Percentiles rank a stretch among this genome's conserved stretches.
Evolutionary conservation across 495 filamentous ascomycete genomes (phyloP).

Genomic region (Xylaria grammica): DNA sequence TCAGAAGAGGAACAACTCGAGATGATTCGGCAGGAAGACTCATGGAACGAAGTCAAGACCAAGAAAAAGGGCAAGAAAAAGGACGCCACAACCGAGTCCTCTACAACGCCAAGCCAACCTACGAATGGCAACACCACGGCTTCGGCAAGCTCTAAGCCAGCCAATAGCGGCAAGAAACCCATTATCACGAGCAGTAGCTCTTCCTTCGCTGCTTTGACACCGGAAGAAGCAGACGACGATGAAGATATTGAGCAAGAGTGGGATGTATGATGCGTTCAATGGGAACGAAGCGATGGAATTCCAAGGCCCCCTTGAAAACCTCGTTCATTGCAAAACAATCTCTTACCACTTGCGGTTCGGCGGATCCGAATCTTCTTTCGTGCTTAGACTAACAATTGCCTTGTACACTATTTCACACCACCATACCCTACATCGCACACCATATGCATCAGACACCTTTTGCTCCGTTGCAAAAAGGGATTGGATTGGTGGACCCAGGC

Average conservation of each 20-base stretch:
- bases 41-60: conserved; percentile 77
- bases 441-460: conserved; percentile 6
- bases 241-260: conserved; percentile 52
- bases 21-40: conserved; percentile 65
- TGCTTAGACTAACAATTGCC: conserved; percentile 18
- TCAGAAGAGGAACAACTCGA: conserved; percentile 88
- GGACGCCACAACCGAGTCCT: conserved; percentile 32
- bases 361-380: conserved; percentile 11
- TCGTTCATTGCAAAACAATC: not conserved
- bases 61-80: conserved; percentile 63
- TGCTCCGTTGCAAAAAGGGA: conserved; percentile 11
- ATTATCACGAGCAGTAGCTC: conserved; percentile 41
- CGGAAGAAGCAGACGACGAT: conserved; percentile 43
- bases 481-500: conserved; percentile 24
- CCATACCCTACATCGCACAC: conserved; percentile 6
- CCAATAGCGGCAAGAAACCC: conserved; percentile 40
- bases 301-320: not conserved
- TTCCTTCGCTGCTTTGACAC: conserved; percentile 55
- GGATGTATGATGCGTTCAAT: conserved; percentile 47
- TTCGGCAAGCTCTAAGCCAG: conserved; percentile 34
- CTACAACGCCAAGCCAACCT: conserved; percentile 7
- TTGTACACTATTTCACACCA: conserved; percentile 21
- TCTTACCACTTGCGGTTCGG: not conserved
- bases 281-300: not conserved
- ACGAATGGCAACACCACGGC: conserved; percentile 30